These are phyloP conservation scores for Ustilago cynodontis DNA, from an alignment of 1,284 basidiomycete genomes.

Conservation along the genomic window DNA sequence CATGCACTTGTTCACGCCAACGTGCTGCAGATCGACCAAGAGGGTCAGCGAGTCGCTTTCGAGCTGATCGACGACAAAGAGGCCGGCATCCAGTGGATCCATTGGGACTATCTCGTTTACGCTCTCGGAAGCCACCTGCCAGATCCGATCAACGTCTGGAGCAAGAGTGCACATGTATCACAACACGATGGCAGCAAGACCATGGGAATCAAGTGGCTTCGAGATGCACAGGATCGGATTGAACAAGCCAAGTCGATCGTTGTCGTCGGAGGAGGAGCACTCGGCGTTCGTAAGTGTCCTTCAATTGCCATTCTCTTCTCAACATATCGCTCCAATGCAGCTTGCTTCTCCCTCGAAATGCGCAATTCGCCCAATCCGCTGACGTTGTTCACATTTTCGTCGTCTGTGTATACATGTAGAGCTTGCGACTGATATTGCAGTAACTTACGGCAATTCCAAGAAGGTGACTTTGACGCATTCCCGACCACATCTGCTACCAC, in stretches of 20 bases:
- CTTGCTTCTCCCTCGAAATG: too few species aligned
- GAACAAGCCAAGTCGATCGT: slow-evolving; percentile 29
- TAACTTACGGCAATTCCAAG: slow-evolving; percentile 37
- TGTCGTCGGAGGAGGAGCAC: slow-evolving; percentile 24
- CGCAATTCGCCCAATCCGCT: too few species aligned
- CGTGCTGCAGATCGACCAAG: slow-evolving; percentile 18
- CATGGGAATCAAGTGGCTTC: slow-evolving; percentile 41
- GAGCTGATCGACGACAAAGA: slow-evolving; percentile 29
- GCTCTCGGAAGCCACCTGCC: slow-evolving; percentile 48
- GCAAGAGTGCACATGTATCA: slow-evolving; percentile 4
- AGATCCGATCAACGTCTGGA: slow-evolving; percentile 52
- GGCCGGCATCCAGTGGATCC: slow-evolving; percentile 12
- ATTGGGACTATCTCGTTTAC: slow-evolving; percentile 51
- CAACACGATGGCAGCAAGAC: slow-evolving; percentile 35
- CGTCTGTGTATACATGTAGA: too few species aligned
- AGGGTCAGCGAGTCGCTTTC: slow-evolving; percentile 8
- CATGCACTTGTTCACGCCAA: slow-evolving; percentile 33
- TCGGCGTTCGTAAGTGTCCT: too few species aligned
- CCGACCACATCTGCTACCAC: slow-evolving; percentile 28
- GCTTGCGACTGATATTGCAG: slow-evolving; percentile 45
- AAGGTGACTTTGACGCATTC: slow-evolving; percentile 45
- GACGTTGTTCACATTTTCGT: too few species aligned
- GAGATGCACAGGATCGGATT: slow-evolving; percentile 40
- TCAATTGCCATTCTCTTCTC: too few species aligned
- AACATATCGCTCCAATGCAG: too few species aligned